phyloP scores from a whole-genome alignment of 2,329 filamentous ascomycete genomes.

The Microsporum audouinii region DNA sequence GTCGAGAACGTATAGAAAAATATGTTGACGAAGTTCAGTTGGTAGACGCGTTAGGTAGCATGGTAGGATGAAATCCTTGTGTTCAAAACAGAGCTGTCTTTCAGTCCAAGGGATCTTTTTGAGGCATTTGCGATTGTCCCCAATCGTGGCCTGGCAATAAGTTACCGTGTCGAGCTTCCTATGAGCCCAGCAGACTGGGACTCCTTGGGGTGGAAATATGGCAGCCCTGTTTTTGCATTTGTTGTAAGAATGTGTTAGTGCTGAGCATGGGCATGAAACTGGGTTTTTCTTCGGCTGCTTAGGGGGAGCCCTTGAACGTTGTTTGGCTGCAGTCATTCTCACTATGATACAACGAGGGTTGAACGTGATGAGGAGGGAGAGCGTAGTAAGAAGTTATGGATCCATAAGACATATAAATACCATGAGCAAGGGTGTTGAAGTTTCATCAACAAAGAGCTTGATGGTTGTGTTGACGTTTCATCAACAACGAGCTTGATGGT shows the following conservation, averaged over 20 bases:
- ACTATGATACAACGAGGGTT: no score
- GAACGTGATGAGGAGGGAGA: no score
- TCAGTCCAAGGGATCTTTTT: slow-evolving; percentile 12
- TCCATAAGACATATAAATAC: no score
- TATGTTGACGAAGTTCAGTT: slow-evolving; percentile 10
- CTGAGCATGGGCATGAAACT: slow-evolving; percentile 1
- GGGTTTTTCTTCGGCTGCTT: background rate
- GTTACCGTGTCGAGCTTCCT: slow-evolving; percentile 7
- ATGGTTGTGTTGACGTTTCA: no score
- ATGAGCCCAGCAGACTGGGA: background rate
- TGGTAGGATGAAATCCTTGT: slow-evolving; percentile 7
- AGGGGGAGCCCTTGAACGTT: no score
- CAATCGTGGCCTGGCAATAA: slow-evolving; percentile 8
- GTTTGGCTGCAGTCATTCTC: no score
- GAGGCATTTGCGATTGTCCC: slow-evolving; percentile 10
- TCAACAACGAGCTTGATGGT: no score
- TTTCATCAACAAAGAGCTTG: no score
- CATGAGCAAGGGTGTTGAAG: no score
- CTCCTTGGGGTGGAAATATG: background rate
- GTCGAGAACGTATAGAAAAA: slow-evolving; percentile 11
- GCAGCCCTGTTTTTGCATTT: slow-evolving; percentile 10
- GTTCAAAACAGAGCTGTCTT: slow-evolving; percentile 11
- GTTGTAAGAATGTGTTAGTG: slow-evolving; percentile 8
- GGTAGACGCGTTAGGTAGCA: slow-evolving; percentile 11
- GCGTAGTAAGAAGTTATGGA: no score